A percentile compares a stretch with the other conserved stretches of the same genome.
Evolutionary conservation across 768 basidiomycete species (phyloP).

Genomic region (Asterophora parasitica): DNA sequence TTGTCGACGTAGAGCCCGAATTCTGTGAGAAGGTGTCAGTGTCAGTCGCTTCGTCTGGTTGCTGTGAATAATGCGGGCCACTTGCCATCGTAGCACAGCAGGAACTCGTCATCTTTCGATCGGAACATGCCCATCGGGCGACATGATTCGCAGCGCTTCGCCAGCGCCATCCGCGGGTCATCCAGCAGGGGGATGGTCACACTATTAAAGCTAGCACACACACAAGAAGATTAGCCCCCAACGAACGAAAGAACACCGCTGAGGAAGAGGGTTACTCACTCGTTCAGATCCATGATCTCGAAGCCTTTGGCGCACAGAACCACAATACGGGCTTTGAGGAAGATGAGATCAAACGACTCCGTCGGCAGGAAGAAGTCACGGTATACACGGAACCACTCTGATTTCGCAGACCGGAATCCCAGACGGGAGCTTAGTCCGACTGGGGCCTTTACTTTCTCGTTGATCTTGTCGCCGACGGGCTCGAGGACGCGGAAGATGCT

Average conservation of each 20-base stretch:
- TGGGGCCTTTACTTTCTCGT: slow-evolving; percentile 67
- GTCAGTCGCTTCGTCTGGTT: background rate
- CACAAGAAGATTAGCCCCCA: background rate
- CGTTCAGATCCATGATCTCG: slow-evolving; percentile 94
- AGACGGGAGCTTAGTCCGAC: slow-evolving; percentile 69
- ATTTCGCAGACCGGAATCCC: slow-evolving; percentile 72
- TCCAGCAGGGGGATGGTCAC: slow-evolving; percentile 86
- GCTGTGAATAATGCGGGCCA: too few species aligned
- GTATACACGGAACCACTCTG: slow-evolving; percentile 95
- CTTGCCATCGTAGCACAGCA: slow-evolving; percentile 90
- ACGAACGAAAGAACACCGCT: background rate
- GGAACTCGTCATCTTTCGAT: slow-evolving; percentile 85
- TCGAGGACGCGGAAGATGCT: slow-evolving; percentile 97
- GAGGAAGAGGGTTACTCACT: slow-evolving; percentile 47
- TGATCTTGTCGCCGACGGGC: slow-evolving; percentile 88
- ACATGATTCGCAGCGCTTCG: slow-evolving; percentile 83
- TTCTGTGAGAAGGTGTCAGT: slow-evolving; percentile 39
- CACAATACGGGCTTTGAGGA: slow-evolving; percentile 90
- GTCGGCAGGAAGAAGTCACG: slow-evolving; percentile 92
- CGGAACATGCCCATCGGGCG: slow-evolving; percentile 94
- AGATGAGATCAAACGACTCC: slow-evolving; percentile 86
- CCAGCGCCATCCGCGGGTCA: slow-evolving; percentile 57
- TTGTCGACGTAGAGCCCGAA: slow-evolving; percentile 95
- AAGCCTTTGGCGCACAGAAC: slow-evolving; percentile 93
- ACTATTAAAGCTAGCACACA: slow-evolving; percentile 65